Percentiles rank a stretch among this genome's conserved stretches.
Evolutionary conservation across 495 filamentous ascomycete species (phyloP).

Genomic region (Terfezia boudieri): DNA sequence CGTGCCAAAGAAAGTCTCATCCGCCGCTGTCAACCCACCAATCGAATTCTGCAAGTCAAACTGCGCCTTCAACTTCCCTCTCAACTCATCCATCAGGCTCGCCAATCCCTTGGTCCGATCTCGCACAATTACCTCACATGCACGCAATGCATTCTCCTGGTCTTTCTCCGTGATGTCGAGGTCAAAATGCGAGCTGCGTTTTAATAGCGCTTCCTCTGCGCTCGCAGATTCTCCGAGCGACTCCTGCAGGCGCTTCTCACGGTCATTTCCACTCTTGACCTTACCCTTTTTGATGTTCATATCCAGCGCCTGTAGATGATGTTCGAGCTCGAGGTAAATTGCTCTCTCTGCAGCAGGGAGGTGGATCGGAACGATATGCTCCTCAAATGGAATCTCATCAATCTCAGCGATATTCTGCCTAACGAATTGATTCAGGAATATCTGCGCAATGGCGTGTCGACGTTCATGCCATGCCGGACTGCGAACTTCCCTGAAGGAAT

Average conservation of each 20-base stretch:
- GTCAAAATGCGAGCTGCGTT: constrained; percentile 24
- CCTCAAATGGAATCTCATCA: constrained; percentile 22
- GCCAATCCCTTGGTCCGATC: constrained; percentile 19
- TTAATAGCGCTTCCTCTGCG: constrained; percentile 27
- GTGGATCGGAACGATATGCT: constrained; percentile 21
- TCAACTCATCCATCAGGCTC: constrained; percentile 18
- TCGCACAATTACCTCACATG: constrained; percentile 20
- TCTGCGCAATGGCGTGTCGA: constrained; percentile 28
- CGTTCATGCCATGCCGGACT: constrained; percentile 31
- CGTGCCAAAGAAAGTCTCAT: constrained; percentile 4
- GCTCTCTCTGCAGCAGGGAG: constrained; percentile 24
- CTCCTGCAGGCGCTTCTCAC: constrained; percentile 23
- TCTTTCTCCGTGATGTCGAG: constrained; percentile 16
- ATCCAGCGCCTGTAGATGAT: constrained; percentile 24
- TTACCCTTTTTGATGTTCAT: constrained; percentile 21
- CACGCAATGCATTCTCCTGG: constrained; percentile 19
- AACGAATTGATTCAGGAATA: constrained; percentile 31
- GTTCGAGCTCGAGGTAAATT: constrained; percentile 28
- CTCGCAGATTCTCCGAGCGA: constrained; percentile 23
- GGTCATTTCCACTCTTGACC: constrained; percentile 21
- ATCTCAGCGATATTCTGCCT: constrained; percentile 31
- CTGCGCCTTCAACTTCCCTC: constrained; percentile 13
- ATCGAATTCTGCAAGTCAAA: neutral
- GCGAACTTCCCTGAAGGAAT: constrained; percentile 22
- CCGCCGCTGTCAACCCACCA: neutral